phyloP scores from a whole-genome alignment of 2,329 filamentous ascomycete genomes.

The Leptographium wingfieldii region DNA sequence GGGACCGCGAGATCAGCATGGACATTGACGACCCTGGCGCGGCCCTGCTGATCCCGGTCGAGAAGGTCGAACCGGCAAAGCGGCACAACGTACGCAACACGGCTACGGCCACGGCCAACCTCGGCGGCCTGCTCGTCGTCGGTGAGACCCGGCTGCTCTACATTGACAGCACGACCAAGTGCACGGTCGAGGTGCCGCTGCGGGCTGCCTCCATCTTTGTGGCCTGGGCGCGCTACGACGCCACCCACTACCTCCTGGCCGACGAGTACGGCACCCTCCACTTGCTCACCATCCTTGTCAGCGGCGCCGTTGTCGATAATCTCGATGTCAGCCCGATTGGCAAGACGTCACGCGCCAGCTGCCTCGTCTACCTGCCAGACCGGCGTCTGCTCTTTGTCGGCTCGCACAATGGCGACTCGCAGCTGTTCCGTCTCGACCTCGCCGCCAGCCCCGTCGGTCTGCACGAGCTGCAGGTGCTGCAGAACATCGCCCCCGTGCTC shows the following conservation, averaged over 20 bases:
- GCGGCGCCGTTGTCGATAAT: conserved; percentile 52
- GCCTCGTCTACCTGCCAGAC: conserved; percentile 63
- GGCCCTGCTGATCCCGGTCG: conserved; percentile 50
- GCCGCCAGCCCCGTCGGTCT: conserved; percentile 23
- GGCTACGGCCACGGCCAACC: conserved; percentile 38
- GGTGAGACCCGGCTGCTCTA: conserved; percentile 77
- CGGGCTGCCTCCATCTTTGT: conserved; percentile 73
- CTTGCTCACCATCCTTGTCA: conserved; percentile 64
- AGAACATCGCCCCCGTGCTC: conserved; percentile 78
- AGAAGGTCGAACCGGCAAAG: conserved; percentile 40
- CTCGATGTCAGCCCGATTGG: conserved; percentile 58
- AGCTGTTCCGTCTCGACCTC: conserved; percentile 57
- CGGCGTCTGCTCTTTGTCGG: conserved; percentile 70
- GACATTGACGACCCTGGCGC: conserved; percentile 43
- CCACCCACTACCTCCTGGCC: conserved; percentile 70
- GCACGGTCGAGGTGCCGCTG: conserved; percentile 50
- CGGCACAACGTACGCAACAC: conserved; percentile 47
- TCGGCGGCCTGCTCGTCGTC: conserved; percentile 61
- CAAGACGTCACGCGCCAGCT: conserved; percentile 60
- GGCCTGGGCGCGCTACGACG: conserved; percentile 80
- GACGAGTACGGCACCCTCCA: conserved; percentile 85
- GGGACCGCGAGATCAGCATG: conserved; percentile 41
- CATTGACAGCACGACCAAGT: conserved; percentile 64
- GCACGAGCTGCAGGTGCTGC: conserved; percentile 58
- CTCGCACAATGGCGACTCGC: conserved; percentile 86